Conservation (phyloP, 1,139 yeast species). For the Schwanniomyces etchellsii region DNA sequence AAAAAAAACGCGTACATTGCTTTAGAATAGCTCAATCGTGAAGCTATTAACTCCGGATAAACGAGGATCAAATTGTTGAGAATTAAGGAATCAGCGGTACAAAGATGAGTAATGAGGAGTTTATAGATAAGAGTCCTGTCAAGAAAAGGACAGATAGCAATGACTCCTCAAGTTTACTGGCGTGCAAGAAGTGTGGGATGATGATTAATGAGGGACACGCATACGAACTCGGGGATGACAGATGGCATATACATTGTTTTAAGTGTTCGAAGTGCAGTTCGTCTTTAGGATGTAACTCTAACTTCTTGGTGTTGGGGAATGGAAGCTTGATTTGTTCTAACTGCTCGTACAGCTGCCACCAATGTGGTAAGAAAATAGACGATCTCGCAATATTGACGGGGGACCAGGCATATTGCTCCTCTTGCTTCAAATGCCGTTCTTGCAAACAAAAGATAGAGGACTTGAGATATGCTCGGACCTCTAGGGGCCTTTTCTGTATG, state of each 20-base stretch:
- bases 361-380: slow-evolving; percentile 85
- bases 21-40: no score
- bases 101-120: no score
- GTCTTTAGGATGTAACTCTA: slow-evolving; percentile 79
- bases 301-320: slow-evolving; percentile 85
- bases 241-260: slow-evolving; percentile 95
- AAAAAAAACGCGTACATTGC: no score
- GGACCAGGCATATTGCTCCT: slow-evolving; percentile 89
- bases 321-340: slow-evolving; percentile 88
- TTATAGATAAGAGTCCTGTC: no score
- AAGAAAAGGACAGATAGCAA: no score
- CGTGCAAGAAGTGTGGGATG: slow-evolving; percentile 37
- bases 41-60: no score
- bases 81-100: no score
- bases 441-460: slow-evolving; percentile 89
- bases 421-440: slow-evolving; percentile 85
- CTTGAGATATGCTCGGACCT: slow-evolving; percentile 85
- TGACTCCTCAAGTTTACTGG: not conserved
- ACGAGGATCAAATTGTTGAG: no score
- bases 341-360: slow-evolving; percentile 85
- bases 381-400: slow-evolving; percentile 96
- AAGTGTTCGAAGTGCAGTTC: slow-evolving; percentile 79
- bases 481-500: slow-evolving; percentile 92
- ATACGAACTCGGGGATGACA: slow-evolving; percentile 78
- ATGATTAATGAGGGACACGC: slow-evolving; percentile 73